Evolutionary conservation across 495 filamentous ascomycete species (phyloP).

Genomic region (Lophiotrema nucula): DNA sequence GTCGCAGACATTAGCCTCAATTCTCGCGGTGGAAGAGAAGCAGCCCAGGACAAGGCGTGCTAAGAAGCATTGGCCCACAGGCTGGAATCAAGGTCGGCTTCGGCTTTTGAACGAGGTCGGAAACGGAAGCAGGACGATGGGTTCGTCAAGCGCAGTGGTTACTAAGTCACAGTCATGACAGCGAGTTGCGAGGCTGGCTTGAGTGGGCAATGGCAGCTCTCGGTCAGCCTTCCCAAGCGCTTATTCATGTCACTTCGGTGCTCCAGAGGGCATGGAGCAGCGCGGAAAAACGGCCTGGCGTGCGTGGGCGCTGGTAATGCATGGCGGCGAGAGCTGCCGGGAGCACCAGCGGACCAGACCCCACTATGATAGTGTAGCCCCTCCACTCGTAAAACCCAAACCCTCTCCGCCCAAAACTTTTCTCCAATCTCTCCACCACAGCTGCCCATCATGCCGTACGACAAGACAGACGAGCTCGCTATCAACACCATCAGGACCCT

Average conservation of each 20-base stretch:
- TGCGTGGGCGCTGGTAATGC: not conserved
- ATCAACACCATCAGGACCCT: constrained; percentile 98
- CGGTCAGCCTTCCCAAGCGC: not conserved
- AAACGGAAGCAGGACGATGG: not conserved
- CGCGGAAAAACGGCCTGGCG: not conserved
- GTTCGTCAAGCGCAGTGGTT: not conserved
- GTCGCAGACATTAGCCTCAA: too few relatives aligned
- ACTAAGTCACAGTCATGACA: constrained; percentile 1
- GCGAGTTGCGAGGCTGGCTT: not conserved
- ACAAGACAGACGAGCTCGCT: constrained; percentile 78
- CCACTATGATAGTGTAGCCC: constrained; percentile 16
- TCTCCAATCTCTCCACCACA: constrained; percentile 16
- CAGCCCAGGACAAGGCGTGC: too few relatives aligned
- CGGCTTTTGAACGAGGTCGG: not conserved
- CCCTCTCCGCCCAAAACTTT: constrained; percentile 3
- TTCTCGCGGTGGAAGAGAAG: too few relatives aligned
- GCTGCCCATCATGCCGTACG: constrained; percentile 78
- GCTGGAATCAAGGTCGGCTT: too few relatives aligned
- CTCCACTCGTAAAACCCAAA: too few relatives aligned
- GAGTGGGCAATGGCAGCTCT: not conserved
- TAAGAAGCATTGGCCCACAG: too few relatives aligned
- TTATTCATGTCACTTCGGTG: constrained; percentile 13
- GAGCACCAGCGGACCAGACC: too few relatives aligned
- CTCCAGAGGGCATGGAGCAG: not conserved
- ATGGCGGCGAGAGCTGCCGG: not conserved